A percentile compares a stretch with the other conserved stretches of the same genome.
phyloP scores from a whole-genome alignment of 1,284 basidiomycete species.

The Sphagnurus paluster region DNA sequence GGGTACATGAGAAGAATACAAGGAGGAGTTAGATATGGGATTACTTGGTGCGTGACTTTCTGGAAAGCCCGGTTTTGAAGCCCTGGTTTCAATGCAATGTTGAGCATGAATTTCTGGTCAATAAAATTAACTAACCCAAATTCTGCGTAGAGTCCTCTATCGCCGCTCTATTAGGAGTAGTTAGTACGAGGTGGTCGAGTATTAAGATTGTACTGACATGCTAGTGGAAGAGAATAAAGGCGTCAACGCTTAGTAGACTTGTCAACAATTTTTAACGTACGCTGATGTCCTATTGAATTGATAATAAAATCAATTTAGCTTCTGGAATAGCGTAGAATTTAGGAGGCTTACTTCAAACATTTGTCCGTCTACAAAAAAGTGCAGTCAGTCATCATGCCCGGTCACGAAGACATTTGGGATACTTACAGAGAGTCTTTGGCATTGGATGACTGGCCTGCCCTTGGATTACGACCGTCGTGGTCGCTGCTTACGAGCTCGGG shows the following conservation, averaged over 20 bases:
- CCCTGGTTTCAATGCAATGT: conserved; percentile 38
- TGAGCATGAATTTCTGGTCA: too few relatives aligned
- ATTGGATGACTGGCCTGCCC: conserved; percentile 43
- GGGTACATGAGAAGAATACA: background rate
- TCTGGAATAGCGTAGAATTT: background rate
- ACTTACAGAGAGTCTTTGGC: conserved; percentile 50
- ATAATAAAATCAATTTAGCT: background rate
- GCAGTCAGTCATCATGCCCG: background rate
- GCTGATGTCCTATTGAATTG: conserved; percentile 44
- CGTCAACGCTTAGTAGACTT: too few relatives aligned
- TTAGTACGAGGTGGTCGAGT: conserved; percentile 5
- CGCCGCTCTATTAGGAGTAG: conserved; percentile 43
- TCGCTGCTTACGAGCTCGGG: background rate
- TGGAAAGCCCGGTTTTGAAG: conserved; percentile 60
- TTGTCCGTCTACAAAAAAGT: conserved; percentile 42
- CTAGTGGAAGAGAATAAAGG: too few relatives aligned
- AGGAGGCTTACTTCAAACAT: conserved; percentile 49
- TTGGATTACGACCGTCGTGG: conserved; percentile 36
- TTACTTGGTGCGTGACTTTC: conserved; percentile 47
- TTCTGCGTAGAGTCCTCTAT: conserved; percentile 57
- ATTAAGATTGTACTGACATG: conserved; percentile 33
- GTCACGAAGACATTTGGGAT: background rate
- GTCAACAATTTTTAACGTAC: conserved; percentile 29
- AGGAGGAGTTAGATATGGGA: conserved; percentile 6
- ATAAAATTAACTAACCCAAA: conserved; percentile 35